Percentiles rank a stretch among this genome's conserved stretches.
These are phyloP conservation scores for Brettanomyces sp. DNA, from an alignment of 805 yeast genomes.

Conservation along the genomic window DNA sequence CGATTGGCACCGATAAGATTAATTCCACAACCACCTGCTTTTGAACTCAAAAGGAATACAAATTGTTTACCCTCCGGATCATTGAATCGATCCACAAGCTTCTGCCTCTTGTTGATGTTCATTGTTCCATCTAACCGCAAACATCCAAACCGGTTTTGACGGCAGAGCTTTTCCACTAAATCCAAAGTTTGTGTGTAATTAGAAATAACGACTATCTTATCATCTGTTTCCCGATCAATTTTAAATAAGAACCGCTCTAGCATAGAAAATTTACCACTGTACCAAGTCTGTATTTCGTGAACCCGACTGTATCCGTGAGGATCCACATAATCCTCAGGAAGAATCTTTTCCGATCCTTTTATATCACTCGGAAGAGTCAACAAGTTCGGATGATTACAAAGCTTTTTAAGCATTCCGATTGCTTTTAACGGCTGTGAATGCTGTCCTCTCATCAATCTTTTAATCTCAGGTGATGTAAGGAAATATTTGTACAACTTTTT, in stretches of 20 bases:
- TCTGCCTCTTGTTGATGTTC: conserved; percentile 87
- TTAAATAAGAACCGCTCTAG: conserved; percentile 75
- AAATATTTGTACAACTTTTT: conserved; percentile 59
- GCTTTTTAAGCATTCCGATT: conserved; percentile 77
- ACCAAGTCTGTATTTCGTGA: conserved; percentile 68
- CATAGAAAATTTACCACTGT: conserved; percentile 79
- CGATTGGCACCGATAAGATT: conserved; percentile 95
- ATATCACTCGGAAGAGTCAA: conserved; percentile 68
- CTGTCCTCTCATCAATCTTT: conserved; percentile 50
- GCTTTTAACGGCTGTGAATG: conserved; percentile 85
- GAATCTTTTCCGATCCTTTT: conserved; percentile 52
- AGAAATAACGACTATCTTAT: conserved; percentile 88
- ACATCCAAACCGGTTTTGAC: conserved; percentile 62
- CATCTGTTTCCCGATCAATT: conserved; percentile 75
- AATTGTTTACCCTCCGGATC: conserved; percentile 85
- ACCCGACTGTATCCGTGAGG: conserved; percentile 45
- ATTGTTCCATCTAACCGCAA: conserved; percentile 87
- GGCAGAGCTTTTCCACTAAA: conserved; percentile 78
- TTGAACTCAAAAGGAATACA: conserved; percentile 80
- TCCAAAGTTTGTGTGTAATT: conserved; percentile 94
- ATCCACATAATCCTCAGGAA: conserved; percentile 67
- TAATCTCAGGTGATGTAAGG: conserved; percentile 71
- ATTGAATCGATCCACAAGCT: conserved; percentile 78
- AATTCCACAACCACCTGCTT: conserved; percentile 99
- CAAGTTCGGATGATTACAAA: conserved; percentile 91